Percentiles rank a stretch among this genome's conserved stretches.
Conservation (phyloP, 1,284 basidiomycete genomes). For the Paramarasmius palmivorus region DNA sequence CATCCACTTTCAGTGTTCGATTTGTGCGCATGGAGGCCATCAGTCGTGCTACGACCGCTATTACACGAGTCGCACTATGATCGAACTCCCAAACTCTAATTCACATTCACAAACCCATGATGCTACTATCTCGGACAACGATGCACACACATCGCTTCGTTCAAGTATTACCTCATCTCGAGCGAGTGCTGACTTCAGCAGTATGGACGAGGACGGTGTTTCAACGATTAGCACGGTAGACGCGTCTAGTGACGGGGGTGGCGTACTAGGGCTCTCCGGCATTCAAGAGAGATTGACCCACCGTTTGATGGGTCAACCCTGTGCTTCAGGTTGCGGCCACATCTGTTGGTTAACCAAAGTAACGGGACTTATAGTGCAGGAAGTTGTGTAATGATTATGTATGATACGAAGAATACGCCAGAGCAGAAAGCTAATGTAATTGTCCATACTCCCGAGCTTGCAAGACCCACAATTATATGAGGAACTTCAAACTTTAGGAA, state of each 20-base stretch:
- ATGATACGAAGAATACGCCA: too few relatives aligned
- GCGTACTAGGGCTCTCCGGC: background rate
- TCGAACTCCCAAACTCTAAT: conserved; percentile 29
- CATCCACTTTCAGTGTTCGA: conserved; percentile 67
- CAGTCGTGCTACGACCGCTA: conserved; percentile 69
- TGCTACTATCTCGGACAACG: conserved; percentile 18
- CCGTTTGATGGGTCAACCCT: conserved; percentile 45
- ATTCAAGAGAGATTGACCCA: background rate
- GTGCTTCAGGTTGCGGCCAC: conserved; percentile 70
- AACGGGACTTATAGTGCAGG: background rate
- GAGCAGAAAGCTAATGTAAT: too few relatives aligned
- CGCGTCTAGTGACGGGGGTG: conserved; percentile 8
- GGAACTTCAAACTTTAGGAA: too few relatives aligned
- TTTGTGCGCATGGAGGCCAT: conserved; percentile 78
- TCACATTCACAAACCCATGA: conserved; percentile 14
- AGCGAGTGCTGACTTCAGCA: background rate
- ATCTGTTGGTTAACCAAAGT: conserved; percentile 52
- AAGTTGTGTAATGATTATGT: background rate
- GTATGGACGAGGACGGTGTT: conserved; percentile 6
- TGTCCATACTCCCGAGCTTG: too few relatives aligned
- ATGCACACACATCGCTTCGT: conserved; percentile 10
- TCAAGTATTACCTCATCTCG: background rate
- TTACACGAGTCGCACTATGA: conserved; percentile 56
- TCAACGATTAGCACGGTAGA: conserved; percentile 2
- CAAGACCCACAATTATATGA: too few relatives aligned